Base-by-base conservation (phyloP, 148 eudicot genomes). In the Drosera capensis region DNA sequence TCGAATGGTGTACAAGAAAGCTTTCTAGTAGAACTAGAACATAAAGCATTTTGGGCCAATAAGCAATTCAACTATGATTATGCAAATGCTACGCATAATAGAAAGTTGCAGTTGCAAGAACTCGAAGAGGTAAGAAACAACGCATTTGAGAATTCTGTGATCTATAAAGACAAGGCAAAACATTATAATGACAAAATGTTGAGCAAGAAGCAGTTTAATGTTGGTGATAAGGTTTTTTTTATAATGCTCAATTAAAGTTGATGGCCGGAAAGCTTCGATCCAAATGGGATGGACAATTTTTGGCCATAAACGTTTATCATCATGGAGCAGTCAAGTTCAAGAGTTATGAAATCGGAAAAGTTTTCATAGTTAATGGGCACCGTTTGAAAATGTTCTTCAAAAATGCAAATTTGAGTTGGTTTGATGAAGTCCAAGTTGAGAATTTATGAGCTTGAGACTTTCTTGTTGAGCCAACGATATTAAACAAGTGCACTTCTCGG, bases 301-400 rank as follows among this genome's bases (percentile, higher is more conserved):
- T 12, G 7, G 12, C 12, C 12, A 12, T 12, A 29, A 29, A 5
- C 35, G 12, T 29, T 5, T 29, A 5, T 29, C 35, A 7, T 29
- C 35, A 29, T 29, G 35, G 12, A 5, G 8, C 35, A 29, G 12
- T 5, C 12, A 12, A 29, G 12, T 5, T 29, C 12, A 29, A 29
- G 12, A 29, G 35, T 29, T 29, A 5, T 29, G 35, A 29, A 29
- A 29, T 29, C 8, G 35, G 35, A 5, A 29, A 29, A 5, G 12
- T 29, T 29, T 29, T 29, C 35, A 29, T 5, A 29, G 35, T 29
- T 7, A 29, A 29, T 29, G 80, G 51, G 67, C 56, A 63, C 76
- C 76, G 1, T 38, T 70, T 40, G 63, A 57, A 49, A 7, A 29
- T 29, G 7, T 29, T 29, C 12, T 5, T 29, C 8, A 29, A 29